Evolutionary conservation across 75 land plant species (phyloP).

Genomic region (Picea sitchensis): DNA sequence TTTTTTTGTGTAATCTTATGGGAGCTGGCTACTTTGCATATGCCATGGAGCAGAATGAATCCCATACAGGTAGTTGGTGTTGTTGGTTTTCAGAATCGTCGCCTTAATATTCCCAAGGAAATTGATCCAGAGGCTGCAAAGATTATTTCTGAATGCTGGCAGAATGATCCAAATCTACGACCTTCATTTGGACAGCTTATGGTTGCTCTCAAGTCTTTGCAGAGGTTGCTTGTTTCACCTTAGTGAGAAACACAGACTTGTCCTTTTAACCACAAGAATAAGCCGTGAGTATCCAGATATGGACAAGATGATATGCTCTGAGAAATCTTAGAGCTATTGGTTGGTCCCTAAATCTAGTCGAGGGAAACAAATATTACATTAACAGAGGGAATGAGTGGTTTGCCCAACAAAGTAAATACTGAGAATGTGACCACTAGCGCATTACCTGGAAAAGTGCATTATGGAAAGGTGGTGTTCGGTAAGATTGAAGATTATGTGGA

Average conservation of each 20-base stretch:
- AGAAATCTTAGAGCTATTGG: not conserved
- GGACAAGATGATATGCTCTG: not conserved
- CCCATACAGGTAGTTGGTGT: conserved; percentile 99
- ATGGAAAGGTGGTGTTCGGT: no score
- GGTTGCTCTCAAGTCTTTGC: conserved; percentile 62
- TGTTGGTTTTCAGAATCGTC: conserved; percentile 89
- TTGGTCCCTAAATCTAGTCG: no score
- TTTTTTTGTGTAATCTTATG: not conserved
- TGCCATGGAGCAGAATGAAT: conserved; percentile 98
- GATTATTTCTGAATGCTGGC: no score
- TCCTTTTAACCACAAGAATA: not conserved
- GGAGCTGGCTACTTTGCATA: conserved; percentile 45
- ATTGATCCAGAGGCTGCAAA: no score
- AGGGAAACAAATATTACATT: no score
- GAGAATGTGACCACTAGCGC: no score
- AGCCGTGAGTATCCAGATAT: not conserved
- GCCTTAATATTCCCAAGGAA: conserved; percentile 54
- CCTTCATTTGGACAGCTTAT: conserved; percentile 41
- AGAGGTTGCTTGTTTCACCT: conserved; percentile 47
- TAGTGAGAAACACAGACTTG: not conserved
- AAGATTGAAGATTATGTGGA: no score
- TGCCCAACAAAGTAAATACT: no score
- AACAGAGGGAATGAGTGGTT: no score
- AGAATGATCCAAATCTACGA: no score
- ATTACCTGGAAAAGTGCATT: no score